Percentiles rank a stretch among this genome's conserved stretches.
Evolutionary conservation across 169 alveolate genomes (phyloP).

Genomic region (Amoebophrya sp.): DNA sequence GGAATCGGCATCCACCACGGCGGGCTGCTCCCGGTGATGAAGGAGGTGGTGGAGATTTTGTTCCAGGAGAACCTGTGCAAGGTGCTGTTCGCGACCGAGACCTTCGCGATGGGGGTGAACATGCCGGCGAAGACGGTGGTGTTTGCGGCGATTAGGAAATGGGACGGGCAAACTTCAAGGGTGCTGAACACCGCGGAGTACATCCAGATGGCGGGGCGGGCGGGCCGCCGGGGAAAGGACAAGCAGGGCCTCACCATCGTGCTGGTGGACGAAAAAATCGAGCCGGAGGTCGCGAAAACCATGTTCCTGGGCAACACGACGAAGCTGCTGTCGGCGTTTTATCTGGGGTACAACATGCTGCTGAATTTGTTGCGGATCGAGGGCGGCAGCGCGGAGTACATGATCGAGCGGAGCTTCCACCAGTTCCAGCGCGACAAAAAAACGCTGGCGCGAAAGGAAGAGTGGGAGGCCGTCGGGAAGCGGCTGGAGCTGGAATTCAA

Average conservation of each 20-base stretch:
- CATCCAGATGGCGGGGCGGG: constrained; percentile 97
- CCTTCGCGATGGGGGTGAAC: constrained; percentile 99
- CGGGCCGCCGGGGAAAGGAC: constrained; percentile 99
- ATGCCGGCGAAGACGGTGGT: constrained; percentile 98
- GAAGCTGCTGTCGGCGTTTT: constrained; percentile 30
- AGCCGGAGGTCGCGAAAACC: constrained; percentile 81
- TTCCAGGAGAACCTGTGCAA: constrained; percentile 60
- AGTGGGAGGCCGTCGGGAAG: constrained; percentile 15
- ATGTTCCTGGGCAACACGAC: constrained; percentile 53
- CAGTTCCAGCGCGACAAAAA: constrained; percentile 84
- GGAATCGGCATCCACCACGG: constrained; percentile 89
- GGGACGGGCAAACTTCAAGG: constrained; percentile 74
- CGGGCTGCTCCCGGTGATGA: constrained; percentile 74
- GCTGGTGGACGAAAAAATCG: constrained; percentile 83
- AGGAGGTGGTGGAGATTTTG: constrained; percentile 70
- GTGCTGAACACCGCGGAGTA: constrained; percentile 79
- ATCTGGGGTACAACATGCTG: constrained; percentile 77
- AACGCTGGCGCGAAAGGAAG: constrained; percentile 56
- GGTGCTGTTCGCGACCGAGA: constrained; percentile 95
- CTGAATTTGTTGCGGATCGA: constrained; percentile 88
- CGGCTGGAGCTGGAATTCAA: constrained; percentile 41
- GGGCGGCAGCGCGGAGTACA: constrained; percentile 71
- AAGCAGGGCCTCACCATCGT: constrained; percentile 88
- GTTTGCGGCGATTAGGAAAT: constrained; percentile 74
- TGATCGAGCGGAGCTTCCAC: constrained; percentile 86